These are phyloP conservation scores for Arthrobotrys entomopaga DNA, from an alignment of 2,329 filamentous ascomycete genomes.

Conservation along the genomic window DNA sequence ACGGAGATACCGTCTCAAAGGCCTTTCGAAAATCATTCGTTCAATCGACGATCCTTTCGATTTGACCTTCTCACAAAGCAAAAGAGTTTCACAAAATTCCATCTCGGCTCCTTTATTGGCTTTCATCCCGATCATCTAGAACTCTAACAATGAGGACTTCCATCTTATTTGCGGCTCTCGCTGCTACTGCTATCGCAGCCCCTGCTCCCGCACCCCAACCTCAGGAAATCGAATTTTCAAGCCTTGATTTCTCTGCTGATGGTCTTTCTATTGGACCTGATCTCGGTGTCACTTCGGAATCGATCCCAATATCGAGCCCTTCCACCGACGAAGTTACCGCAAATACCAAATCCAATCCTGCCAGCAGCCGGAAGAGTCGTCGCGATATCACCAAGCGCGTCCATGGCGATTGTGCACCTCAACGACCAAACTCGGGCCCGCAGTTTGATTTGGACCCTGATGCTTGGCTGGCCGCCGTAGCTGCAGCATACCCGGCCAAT, in stretches of 20 bases:
- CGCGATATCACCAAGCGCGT: slow-evolving; percentile 28
- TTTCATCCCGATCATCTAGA: slow-evolving; percentile 3
- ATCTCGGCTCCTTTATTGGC: not conserved
- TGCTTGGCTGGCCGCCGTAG: slow-evolving; percentile 26
- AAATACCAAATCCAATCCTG: slow-evolving; percentile 37
- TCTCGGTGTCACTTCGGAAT: slow-evolving; percentile 25
- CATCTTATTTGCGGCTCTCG: slow-evolving; percentile 35
- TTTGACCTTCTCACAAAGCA: no score
- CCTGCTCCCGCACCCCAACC: slow-evolving; percentile 36
- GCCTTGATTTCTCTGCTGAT: slow-evolving; percentile 14
- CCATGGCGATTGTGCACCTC: slow-evolving; percentile 35
- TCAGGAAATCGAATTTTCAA: slow-evolving; percentile 37
- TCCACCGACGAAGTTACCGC: slow-evolving; percentile 19
- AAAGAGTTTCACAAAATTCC: no score
- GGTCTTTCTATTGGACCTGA: slow-evolving; percentile 40
- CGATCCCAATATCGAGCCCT: slow-evolving; percentile 33
- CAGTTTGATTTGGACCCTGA: slow-evolving; percentile 30
- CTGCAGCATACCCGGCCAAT: slow-evolving; percentile 38
- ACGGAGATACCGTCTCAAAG: no score
- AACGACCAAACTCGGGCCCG: slow-evolving; percentile 28
- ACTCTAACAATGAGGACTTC: slow-evolving; percentile 21
- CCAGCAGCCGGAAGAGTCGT: slow-evolving; percentile 25
- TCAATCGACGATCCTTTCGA: no score
- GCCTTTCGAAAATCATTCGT: no score
- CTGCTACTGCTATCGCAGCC: slow-evolving; percentile 23